A percentile compares a stretch with the other conserved stretches of the same genome.
These are phyloP conservation scores for Fusarium agapanthi DNA, from an alignment of 2,329 filamentous ascomycete species.

Conservation along the genomic window DNA sequence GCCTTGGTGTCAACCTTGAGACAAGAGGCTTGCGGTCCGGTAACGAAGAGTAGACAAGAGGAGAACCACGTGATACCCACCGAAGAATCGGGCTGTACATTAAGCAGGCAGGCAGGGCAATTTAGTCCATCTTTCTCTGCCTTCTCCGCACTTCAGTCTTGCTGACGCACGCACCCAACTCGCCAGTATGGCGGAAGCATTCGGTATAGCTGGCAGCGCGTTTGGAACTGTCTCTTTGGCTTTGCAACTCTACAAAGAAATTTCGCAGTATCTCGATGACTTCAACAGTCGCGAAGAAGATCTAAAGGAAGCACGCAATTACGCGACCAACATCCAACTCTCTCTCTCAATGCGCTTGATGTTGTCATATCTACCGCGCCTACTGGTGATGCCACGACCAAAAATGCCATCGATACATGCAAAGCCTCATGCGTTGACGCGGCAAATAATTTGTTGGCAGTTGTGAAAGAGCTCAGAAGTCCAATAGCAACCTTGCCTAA, in stretches of 20 bases:
- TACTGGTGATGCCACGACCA: accelerated
- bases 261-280: not conserved
- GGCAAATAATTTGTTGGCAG: accelerated
- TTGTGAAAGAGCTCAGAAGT: accelerated
- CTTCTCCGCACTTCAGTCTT: too few relatives aligned
- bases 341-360: not conserved
- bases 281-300: not conserved
- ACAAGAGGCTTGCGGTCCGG: too few relatives aligned
- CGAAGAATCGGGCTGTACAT: too few relatives aligned
- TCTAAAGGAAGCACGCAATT: not conserved
- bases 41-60: too few relatives aligned
- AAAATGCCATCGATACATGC: not conserved
- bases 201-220: not conserved
- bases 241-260: not conserved
- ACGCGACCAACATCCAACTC: not conserved
- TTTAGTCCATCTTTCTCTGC: too few relatives aligned
- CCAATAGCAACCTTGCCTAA: accelerated
- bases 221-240: not conserved
- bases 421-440: accelerated
- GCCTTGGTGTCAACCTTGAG: too few relatives aligned
- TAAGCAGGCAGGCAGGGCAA: too few relatives aligned
- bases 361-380: not conserved
- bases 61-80: too few relatives aligned
- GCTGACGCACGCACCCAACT: not conserved
- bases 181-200: not conserved